Evolutionary conservation across 83 land plant species (phyloP).

Genomic region (Isoetes engelmannii): DNA sequence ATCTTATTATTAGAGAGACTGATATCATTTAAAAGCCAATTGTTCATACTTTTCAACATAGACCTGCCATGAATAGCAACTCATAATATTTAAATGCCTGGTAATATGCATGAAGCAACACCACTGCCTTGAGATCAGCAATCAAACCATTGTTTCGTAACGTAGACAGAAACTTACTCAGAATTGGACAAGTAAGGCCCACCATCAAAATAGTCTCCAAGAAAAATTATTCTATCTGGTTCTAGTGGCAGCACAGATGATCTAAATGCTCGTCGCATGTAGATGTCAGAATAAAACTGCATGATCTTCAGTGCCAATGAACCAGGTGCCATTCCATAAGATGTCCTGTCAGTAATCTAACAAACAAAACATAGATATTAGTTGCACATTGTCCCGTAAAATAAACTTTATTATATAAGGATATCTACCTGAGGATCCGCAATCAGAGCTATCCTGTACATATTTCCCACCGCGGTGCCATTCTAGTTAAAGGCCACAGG

Average conservation of each 20-base stretch:
- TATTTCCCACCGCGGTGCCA: neutral
- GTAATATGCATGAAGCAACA: neutral
- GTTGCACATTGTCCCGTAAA: neutral
- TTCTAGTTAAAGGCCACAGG: too few relatives aligned
- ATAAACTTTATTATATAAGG: neutral
- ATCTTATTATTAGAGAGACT: neutral
- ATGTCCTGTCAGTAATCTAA: constrained; percentile 72
- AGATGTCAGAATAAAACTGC: constrained; percentile 46
- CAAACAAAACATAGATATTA: neutral
- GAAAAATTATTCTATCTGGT: constrained; percentile 59
- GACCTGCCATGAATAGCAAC: neutral
- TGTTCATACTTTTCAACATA: neutral
- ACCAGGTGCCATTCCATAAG: constrained; percentile 47
- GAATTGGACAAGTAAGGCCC: constrained; percentile 56
- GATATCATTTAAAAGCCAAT: neutral
- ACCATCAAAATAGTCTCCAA: constrained; percentile 83
- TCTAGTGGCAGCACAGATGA: constrained; percentile 57
- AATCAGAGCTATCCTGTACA: neutral
- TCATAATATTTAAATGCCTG: neutral
- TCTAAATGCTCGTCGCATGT: constrained; percentile 46
- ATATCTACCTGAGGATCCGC: constrained; percentile 17
- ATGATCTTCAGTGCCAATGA: constrained; percentile 52
- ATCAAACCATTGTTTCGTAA: neutral
- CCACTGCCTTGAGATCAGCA: too few relatives aligned
- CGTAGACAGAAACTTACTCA: constrained; percentile 46